These are phyloP conservation scores for Kernera saxatilis DNA, from an alignment of 345 rosid genomes.

Conservation along the genomic window DNA sequence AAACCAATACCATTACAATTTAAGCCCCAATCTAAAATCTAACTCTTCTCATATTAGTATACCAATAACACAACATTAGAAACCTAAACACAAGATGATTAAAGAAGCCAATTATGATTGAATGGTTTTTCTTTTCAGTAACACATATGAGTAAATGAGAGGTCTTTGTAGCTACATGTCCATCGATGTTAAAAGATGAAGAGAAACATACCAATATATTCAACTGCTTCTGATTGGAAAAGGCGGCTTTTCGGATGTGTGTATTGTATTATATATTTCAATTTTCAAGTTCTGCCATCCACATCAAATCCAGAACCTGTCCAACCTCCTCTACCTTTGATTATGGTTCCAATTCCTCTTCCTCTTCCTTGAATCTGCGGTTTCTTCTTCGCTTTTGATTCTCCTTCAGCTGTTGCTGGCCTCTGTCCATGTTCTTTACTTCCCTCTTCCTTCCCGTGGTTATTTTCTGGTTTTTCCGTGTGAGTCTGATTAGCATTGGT, in stretches of 20 bases:
- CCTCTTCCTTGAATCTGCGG: conserved; percentile 60
- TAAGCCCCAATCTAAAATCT: background rate
- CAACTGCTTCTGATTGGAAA: background rate
- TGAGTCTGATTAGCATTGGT: conserved; percentile 25
- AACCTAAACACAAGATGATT: conserved; percentile 9
- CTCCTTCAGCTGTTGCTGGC: conserved; percentile 40
- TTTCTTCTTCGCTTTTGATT: conserved; percentile 54
- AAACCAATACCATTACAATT: background rate
- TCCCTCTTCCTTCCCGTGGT: conserved; percentile 29
- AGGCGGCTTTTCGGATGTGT: background rate
- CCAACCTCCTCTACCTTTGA: conserved; percentile 78
- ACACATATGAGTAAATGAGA: conserved; percentile 9
- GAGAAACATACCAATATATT: background rate
- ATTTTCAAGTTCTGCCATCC: conserved; percentile 45
- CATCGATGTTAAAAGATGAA: conserved; percentile 5
- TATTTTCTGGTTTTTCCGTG: conserved; percentile 27
- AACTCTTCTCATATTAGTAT: background rate
- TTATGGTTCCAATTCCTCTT: conserved; percentile 50
- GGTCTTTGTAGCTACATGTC: conserved; percentile 2
- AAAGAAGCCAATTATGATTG: background rate
- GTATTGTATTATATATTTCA: conserved; percentile 8
- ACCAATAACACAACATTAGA: background rate
- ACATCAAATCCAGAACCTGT: conserved; percentile 75
- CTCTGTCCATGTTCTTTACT: conserved; percentile 39
- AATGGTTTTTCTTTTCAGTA: background rate